Conservation (phyloP, 2,329 filamentous ascomycete species). For the Apiospora arundinis region DNA sequence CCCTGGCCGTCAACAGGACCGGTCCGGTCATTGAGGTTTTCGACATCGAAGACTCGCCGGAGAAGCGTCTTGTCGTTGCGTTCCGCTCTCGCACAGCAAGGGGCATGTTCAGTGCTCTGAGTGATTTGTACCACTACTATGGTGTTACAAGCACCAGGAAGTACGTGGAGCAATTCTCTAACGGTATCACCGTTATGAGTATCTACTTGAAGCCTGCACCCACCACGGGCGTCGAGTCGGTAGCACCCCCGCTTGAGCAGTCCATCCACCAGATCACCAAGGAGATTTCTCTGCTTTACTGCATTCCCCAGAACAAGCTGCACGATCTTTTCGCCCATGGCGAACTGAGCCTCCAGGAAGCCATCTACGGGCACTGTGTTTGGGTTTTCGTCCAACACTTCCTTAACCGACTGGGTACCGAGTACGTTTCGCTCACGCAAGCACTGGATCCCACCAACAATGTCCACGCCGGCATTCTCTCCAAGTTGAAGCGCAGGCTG, state of each 20-base stretch:
- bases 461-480: conserved; percentile 83
- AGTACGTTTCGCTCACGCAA: conserved; percentile 86
- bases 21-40: conserved; percentile 98
- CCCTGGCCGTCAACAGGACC: conserved; percentile 80
- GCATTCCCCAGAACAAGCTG: conserved; percentile 96
- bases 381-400: conserved; percentile 99
- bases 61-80: conserved; percentile 93
- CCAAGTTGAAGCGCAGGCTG: conserved; percentile 93
- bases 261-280: conserved; percentile 99
- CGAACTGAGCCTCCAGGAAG: conserved; percentile 90
- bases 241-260: conserved; percentile 82
- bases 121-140: conserved; percentile 98
- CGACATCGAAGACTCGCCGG: conserved; percentile 87
- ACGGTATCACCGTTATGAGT: conserved; percentile 96
- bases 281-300: conserved; percentile 96
- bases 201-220: conserved; percentile 83
- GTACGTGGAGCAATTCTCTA: conserved; percentile 98
- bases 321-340: conserved; percentile 87
- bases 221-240: conserved; percentile 56
- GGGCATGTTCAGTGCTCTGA: conserved; percentile 93
- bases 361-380: conserved; percentile 95
- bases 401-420: conserved; percentile 89
- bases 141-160: conserved; percentile 95
- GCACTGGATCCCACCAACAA: conserved; percentile 83
- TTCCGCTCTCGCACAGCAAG: conserved; percentile 93